Conservation (phyloP, 2,329 filamentous ascomycete genomes). For the Penicillium sp. region DNA sequence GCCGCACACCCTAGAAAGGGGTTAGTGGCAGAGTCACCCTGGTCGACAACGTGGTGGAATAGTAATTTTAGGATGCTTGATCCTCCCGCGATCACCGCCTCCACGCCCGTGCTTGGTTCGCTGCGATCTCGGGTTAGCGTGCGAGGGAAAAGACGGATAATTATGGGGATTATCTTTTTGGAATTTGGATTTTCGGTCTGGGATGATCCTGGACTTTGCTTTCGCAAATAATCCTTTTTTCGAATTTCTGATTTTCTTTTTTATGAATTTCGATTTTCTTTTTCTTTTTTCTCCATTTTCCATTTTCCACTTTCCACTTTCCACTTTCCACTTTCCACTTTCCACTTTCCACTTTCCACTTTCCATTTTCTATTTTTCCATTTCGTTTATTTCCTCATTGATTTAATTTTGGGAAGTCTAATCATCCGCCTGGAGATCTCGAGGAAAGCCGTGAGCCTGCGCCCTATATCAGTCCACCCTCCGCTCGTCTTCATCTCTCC, state of each 20-base stretch:
- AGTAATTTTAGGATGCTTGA: constrained; percentile 26
- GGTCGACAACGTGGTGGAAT: constrained; percentile 9
- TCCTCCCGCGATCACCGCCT: constrained; percentile 26
- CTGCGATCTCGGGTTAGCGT: constrained; percentile 21
- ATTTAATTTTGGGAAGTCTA: constrained; percentile 23
- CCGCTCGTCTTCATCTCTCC: constrained; percentile 21
- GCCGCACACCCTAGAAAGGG: constrained; percentile 14
- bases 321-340: constrained; percentile 1
- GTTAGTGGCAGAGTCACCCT: not conserved
- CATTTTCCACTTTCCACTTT: not conserved
- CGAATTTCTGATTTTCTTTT: not conserved
- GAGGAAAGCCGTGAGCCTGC: not conserved
- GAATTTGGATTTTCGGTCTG: constrained; percentile 3
- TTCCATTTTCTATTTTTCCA: constrained; percentile 1
- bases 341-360: not conserved
- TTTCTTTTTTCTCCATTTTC: constrained; percentile 1
- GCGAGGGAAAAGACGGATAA: no score
- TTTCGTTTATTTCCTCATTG: constrained; percentile 5
- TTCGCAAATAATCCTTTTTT: constrained; percentile 3
- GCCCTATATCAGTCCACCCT: constrained; percentile 28
- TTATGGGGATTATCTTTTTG: constrained; percentile 11
- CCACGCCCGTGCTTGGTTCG: constrained; percentile 22
- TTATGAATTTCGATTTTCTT: constrained; percentile 5
- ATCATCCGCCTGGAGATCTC: constrained; percentile 21
- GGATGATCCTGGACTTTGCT: constrained; percentile 3